Evolutionary conservation across 306 rosid genomes (phyloP), one percentile per base, ranked within the genome.

Genomic region (Alnus glutinosa): DNA sequence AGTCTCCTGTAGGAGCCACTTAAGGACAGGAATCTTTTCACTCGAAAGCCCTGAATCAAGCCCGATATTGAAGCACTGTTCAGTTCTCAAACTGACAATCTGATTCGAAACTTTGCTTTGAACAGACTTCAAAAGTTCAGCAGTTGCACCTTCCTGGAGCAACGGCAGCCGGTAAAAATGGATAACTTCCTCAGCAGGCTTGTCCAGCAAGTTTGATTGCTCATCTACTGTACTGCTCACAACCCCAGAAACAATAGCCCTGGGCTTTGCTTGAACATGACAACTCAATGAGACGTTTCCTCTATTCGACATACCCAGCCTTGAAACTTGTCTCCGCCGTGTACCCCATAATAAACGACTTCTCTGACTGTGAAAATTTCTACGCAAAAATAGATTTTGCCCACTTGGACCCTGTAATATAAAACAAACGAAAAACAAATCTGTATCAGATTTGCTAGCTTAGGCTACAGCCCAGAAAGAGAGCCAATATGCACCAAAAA

Each of bases 1-100:
- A 32, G 98, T 92, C 85, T 94, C 97, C 79, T 83, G 91, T 62
- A 92, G 97, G 79, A 94, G 94, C 98, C 98, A 94, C 82, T 71
- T 84, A 50, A 94, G 94, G 39, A 90, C 92, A 0, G 80, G 69
- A 75, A 92, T 37, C 84, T 92, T 90, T 39, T 58, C 75, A 51
- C 75, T 75, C 3, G 94, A 85, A 74, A 94, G 90, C 44, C 74
- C 79, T 0, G 90, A 86, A 68, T 73, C 70, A 47, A 90, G 80
- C 64, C 97, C 96, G 80, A 94, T 63, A 75, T 94, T 92, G 71
- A 85, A 94, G 57, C 97, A 92, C 79, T 94, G 98, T 80, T 90
- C 97, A 0, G 92, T 94, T 76, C 78, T 84, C 75, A 94, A 64
- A 49, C 87, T 91, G 73, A 94, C 89, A n/a, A 92, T 87, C 87